Base-by-base conservation (phyloP, 306 rosid genomes). In the Trifolium pratense region DNA sequence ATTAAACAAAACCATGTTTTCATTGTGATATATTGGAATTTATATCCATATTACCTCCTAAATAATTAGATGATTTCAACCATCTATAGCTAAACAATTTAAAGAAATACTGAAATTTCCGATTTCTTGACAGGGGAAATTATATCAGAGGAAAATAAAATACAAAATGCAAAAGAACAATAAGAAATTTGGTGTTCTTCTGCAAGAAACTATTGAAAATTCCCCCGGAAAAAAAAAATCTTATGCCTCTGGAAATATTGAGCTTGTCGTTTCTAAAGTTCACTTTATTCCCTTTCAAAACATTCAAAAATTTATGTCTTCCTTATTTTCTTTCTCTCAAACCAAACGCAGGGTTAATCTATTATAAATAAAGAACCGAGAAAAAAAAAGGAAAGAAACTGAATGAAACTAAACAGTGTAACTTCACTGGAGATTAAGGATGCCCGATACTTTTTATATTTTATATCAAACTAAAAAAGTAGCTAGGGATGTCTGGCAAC, bases 31-130 rank as follows among this genome's bases (percentile, higher is more conserved):
- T 32, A 17, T 5, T 16, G 18, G 46, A 34, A 17, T 16, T 62
- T 29, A 62, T 34, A 62, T 62, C n/a, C 26, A 62, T 16, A 16
- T 16, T 17, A 62, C 68, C 68, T 34, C 45, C 67, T 29, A 34
- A 61, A 36, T 23, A 61, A 61, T 34, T 31, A 60, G 12, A 31
- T 31, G 42, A 31, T 59, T 57, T 23, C 63, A 57, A 59, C 40
- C 31, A 13, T 14, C 66, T 7, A 59, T 14, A 32, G 42, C 2
- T 13, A 58, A 15, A 60, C 42, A n/a, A 57, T 0, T 32, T 58
- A 25, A 58, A 58, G 29, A 58, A 58, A 56, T 56, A 25, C 18
- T 13, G 18, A 58, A 58, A 57, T 25, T 57, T 58, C 39, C 0
- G 7, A 58, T 58, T 58, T 26, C 37, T 29, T 56, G 13, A 56